Conservation (phyloP, 768 basidiomycete genomes). For the Sarcodon aspratus region DNA sequence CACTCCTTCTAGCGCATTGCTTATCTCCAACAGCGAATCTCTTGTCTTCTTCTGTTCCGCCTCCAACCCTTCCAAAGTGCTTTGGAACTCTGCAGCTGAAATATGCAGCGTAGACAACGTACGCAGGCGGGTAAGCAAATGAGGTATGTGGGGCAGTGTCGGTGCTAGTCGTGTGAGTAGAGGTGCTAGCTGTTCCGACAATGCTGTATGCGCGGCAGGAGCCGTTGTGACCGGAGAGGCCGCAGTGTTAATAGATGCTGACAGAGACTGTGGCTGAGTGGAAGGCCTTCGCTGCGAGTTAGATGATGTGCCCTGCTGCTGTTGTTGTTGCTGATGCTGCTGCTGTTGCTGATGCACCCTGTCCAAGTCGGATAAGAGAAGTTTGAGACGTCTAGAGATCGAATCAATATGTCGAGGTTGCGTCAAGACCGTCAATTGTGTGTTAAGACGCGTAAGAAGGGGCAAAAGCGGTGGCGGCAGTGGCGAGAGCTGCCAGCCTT, state of each 20-base stretch:
- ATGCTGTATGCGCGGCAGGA: constrained; percentile 15
- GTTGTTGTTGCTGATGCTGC: constrained; percentile 22
- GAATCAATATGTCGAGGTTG: constrained; percentile 96
- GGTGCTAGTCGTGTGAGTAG: constrained; percentile 61
- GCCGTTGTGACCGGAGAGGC: constrained; percentile 4
- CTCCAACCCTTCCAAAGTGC: constrained; percentile 52
- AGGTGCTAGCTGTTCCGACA: constrained; percentile 56
- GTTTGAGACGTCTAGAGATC: constrained; percentile 85
- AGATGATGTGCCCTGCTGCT: constrained; percentile 16
- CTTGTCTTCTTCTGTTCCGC: constrained; percentile 58
- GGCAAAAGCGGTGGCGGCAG: constrained; percentile 77
- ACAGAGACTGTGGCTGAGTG: constrained; percentile 1
- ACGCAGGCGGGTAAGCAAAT: constrained; percentile 80
- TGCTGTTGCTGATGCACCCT: constrained; percentile 37
- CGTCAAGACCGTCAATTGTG: constrained; percentile 78
- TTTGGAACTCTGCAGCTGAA: constrained; percentile 69
- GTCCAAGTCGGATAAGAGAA: constrained; percentile 88
- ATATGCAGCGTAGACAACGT: constrained; percentile 77
- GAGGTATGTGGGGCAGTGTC: constrained; percentile 72
- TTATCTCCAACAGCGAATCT: constrained; percentile 55
- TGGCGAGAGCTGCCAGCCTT: constrained; percentile 41
- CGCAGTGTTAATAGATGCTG: constrained; percentile 2
- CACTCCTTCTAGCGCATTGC: constrained; percentile 55
- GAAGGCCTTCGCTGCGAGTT: constrained; percentile 23
- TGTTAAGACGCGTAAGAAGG: constrained; percentile 70